These are phyloP conservation scores for Camellia japonica DNA, from an alignment of 148 eudicot species.

Conservation along the genomic window DNA sequence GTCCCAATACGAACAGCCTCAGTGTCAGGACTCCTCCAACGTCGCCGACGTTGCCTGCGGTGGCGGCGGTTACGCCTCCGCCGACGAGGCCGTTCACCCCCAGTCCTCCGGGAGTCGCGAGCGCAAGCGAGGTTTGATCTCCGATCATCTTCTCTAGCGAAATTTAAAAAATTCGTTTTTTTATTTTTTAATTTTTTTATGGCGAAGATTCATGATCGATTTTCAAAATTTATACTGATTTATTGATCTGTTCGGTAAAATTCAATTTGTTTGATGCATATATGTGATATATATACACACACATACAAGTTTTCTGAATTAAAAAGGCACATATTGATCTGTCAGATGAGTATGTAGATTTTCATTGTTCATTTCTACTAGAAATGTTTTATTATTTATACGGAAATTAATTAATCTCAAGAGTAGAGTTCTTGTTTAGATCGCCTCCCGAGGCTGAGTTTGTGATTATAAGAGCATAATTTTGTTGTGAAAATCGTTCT, in stretches of 20 bases:
- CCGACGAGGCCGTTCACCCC: constrained; percentile 54
- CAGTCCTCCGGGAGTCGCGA: constrained; percentile 38
- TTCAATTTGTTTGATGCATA: not conserved
- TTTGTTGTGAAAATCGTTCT: not conserved
- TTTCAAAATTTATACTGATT: not conserved
- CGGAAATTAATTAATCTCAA: not conserved
- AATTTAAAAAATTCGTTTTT: not conserved
- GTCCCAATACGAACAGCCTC: constrained; percentile 52
- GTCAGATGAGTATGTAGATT: no score
- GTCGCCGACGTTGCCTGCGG: constrained; percentile 9
- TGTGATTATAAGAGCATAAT: not conserved
- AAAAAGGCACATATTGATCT: no score
- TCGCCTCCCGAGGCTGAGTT: not conserved
- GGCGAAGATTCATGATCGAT: not conserved
- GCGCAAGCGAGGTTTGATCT: constrained; percentile 68
- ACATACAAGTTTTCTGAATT: not conserved
- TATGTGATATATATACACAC: not conserved
- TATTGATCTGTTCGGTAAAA: not conserved
- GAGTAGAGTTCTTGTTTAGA: not conserved
- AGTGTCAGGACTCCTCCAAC: constrained; percentile 17
- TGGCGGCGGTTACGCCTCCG: constrained; percentile 54
- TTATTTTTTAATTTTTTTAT: not conserved
- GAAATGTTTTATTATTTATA: not conserved
- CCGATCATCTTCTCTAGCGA: not conserved
- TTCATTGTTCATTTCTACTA: not conserved